Percentiles rank a stretch among this genome's conserved stretches.
Conservation (phyloP, 495 filamentous ascomycete genomes). For the Xylaria venustula region DNA sequence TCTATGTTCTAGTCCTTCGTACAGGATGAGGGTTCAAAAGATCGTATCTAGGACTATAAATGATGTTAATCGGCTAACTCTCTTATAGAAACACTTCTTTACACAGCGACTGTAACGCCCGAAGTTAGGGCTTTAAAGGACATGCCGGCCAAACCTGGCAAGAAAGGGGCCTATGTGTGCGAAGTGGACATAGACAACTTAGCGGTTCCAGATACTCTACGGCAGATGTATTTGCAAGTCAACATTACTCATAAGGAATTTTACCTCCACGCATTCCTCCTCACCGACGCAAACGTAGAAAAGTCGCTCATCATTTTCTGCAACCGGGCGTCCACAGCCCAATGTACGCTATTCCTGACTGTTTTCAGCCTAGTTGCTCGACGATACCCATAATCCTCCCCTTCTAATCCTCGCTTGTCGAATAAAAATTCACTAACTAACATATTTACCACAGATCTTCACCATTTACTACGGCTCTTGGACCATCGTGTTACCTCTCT, state of each 20-base stretch:
- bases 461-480: constrained; percentile 78
- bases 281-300: constrained; percentile 69
- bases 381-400: too few species aligned
- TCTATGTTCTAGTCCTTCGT: neutral
- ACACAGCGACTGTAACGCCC: constrained; percentile 93
- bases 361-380: neutral
- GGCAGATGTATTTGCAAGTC: constrained; percentile 81
- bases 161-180: constrained; percentile 79
- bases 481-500: constrained; percentile 88
- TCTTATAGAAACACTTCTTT: constrained; percentile 58
- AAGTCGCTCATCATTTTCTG: constrained; percentile 88
- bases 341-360: constrained; percentile 35
- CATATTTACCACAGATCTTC: constrained; percentile 52
- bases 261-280: constrained; percentile 86
- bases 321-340: constrained; percentile 87
- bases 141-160: constrained; percentile 61
- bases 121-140: constrained; percentile 83
- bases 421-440: too few species aligned
- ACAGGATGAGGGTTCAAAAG: neutral
- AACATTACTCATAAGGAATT: constrained; percentile 88
- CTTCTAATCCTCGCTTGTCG: too few species aligned
- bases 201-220: constrained; percentile 75
- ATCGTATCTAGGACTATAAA: neutral
- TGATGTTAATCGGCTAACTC: neutral
- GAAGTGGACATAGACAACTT: constrained; percentile 76